Conservation (phyloP, 169 alveolate species). For the Plasmodium ovale region DNA sequence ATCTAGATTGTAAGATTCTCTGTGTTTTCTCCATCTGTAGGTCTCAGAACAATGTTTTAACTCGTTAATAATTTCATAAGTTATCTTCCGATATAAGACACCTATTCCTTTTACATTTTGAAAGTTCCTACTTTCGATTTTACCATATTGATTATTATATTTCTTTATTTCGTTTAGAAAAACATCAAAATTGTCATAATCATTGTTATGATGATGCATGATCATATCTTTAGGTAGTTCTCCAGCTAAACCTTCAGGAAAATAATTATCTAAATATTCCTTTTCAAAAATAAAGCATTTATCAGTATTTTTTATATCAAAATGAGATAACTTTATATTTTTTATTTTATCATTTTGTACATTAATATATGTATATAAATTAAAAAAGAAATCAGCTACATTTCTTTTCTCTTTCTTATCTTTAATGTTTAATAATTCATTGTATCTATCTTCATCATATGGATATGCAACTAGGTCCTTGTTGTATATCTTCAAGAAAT, state of each 20-base stretch:
- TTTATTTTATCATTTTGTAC: constrained; percentile 38
- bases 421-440: constrained; percentile 47
- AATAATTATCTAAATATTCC: constrained; percentile 52
- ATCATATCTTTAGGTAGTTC: constrained; percentile 65
- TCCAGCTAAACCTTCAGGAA: constrained; percentile 71
- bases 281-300: constrained; percentile 59
- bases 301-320: constrained; percentile 42
- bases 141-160: neutral
- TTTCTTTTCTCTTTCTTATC: constrained; percentile 24
- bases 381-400: constrained; percentile 44
- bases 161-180: constrained; percentile 30
- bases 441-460: constrained; percentile 65
- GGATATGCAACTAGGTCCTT: constrained; percentile 72
- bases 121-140: neutral
- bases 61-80: constrained; percentile 67
- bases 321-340: constrained; percentile 27
- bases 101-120: constrained; percentile 50
- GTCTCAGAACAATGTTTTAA: constrained; percentile 17
- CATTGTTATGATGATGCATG: constrained; percentile 37
- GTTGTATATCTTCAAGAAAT: constrained; percentile 48
- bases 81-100: constrained; percentile 33
- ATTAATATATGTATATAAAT: constrained; percentile 54
- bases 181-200: constrained; percentile 33
- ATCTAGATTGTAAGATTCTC: constrained; percentile 57
- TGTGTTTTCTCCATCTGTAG: constrained; percentile 3